These are phyloP conservation scores for Penicillium thymicola DNA, from an alignment of 2,329 filamentous ascomycete genomes.

Conservation along the genomic window DNA sequence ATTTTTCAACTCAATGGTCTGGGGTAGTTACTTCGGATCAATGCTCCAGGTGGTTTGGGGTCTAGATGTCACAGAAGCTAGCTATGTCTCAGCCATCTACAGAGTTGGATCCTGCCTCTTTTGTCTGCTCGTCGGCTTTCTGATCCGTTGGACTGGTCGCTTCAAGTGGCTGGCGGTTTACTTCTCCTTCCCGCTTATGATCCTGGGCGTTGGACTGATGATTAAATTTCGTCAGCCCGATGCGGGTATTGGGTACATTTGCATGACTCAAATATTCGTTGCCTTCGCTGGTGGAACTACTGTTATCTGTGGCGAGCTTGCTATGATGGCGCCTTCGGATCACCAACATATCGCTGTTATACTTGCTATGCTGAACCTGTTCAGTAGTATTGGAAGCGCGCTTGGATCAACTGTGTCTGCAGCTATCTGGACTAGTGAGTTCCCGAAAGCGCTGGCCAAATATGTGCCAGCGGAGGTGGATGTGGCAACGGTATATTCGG, in stretches of 20 bases:
- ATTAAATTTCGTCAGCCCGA: slow-evolving; percentile 22
- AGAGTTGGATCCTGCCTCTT: slow-evolving; percentile 18
- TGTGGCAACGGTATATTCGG: background rate
- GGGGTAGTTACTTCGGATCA: slow-evolving; percentile 16
- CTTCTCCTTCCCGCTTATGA: slow-evolving; percentile 14
- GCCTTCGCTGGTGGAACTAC: slow-evolving; percentile 17
- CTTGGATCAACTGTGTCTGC: slow-evolving; percentile 19
- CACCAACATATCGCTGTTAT: slow-evolving; percentile 19
- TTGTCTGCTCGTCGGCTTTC: slow-evolving; percentile 13
- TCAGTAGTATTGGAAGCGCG: slow-evolving; percentile 13
- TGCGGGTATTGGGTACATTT: slow-evolving; percentile 12
- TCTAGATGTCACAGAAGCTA: slow-evolving; percentile 10
- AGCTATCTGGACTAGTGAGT: slow-evolving; percentile 21
- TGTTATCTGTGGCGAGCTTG: slow-evolving; percentile 15
- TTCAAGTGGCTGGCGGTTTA: slow-evolving; percentile 16
- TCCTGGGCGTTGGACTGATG: slow-evolving; percentile 19
- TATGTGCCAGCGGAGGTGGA: background rate
- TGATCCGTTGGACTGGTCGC: slow-evolving; percentile 16
- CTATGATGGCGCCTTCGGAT: slow-evolving; percentile 16
- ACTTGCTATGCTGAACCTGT: slow-evolving; percentile 14
- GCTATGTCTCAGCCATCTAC: slow-evolving; percentile 21
- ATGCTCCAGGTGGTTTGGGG: slow-evolving; percentile 17
- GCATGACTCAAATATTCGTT: slow-evolving; percentile 21
- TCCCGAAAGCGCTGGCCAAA: slow-evolving; percentile 9
- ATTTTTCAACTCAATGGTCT: slow-evolving; percentile 16